phyloP scores from a whole-genome alignment of 2,329 filamentous ascomycete genomes.

The Pseudocercospora macadamiae region DNA sequence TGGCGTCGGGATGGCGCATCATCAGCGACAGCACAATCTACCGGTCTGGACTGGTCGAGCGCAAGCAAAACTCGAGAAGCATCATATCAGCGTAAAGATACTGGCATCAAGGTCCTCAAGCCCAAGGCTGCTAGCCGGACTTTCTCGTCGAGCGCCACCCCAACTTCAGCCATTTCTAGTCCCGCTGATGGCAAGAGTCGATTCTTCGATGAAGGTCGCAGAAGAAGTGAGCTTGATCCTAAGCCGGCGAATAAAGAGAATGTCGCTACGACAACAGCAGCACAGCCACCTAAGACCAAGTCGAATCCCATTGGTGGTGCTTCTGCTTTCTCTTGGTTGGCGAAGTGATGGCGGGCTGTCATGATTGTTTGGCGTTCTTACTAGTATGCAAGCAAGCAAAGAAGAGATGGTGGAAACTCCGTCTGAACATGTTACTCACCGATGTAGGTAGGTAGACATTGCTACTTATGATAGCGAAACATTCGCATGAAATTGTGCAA shows the following conservation, averaged over 20 bases:
- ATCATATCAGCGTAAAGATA: conserved; percentile 70
- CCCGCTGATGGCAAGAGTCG: conserved; percentile 44
- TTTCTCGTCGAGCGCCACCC: conserved; percentile 43
- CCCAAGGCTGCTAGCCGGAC: conserved; percentile 67
- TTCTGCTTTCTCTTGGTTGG: conserved; percentile 94
- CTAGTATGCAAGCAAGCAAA: no score
- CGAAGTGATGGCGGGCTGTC: no score
- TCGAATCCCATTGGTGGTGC: conserved; percentile 89
- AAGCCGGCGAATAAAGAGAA: conserved; percentile 40
- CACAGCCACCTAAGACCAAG: conserved; percentile 35
- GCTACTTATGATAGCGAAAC: no score
- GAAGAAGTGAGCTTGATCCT: conserved; percentile 29
- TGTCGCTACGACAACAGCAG: conserved; percentile 16
- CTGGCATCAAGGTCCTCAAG: conserved; percentile 89
- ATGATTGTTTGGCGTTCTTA: no score
- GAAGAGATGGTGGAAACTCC: no score
- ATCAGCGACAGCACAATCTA: conserved; percentile 18
- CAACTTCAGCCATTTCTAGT: conserved; percentile 23
- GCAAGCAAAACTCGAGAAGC: conserved; percentile 59
- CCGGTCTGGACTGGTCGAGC: conserved; percentile 55
- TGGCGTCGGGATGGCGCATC: conserved; percentile 49
- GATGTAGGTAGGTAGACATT: no score
- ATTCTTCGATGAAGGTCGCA: conserved; percentile 54
- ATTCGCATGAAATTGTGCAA: no score
- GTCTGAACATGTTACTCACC: no score